These are phyloP conservation scores for Globisporangium irregulare DNA, from an alignment of 352 stramenopile species.

Conservation along the genomic window DNA sequence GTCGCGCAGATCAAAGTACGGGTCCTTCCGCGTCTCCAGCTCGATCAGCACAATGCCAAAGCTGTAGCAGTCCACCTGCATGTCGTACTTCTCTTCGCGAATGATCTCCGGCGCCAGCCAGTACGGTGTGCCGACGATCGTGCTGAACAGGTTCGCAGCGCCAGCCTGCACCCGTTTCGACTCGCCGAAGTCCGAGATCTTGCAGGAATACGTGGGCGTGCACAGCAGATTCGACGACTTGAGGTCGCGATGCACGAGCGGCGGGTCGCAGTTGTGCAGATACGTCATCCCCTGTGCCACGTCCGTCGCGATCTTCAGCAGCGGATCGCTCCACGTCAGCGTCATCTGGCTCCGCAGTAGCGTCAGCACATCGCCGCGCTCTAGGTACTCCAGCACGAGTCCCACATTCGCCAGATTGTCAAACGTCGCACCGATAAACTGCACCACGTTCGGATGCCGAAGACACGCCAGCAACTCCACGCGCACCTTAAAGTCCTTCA, in stretches of 20 bases:
- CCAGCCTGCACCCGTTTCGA: slow-evolving; percentile 46
- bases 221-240: slow-evolving; percentile 81
- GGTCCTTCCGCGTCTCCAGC: slow-evolving; percentile 70
- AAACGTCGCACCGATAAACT: slow-evolving; percentile 85
- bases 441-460: slow-evolving; percentile 82
- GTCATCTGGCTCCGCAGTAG: slow-evolving; percentile 58
- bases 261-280: slow-evolving; percentile 76
- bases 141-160: slow-evolving; percentile 52
- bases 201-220: slow-evolving; percentile 72
- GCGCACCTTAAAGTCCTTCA: slow-evolving; percentile 72
- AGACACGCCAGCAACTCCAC: slow-evolving; percentile 79
- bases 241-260: slow-evolving; percentile 78
- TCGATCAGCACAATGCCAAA: slow-evolving; percentile 87
- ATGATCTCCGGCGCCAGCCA: slow-evolving; percentile 86
- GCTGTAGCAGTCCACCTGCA: slow-evolving; percentile 85
- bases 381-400: slow-evolving; percentile 77
- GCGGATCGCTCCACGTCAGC: slow-evolving; percentile 73
- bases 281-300: slow-evolving; percentile 80
- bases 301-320: slow-evolving; percentile 81
- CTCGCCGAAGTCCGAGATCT: slow-evolving; percentile 82
- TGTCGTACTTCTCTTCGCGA: slow-evolving; percentile 76
- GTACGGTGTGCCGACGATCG: slow-evolving; percentile 81
- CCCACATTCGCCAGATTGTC: slow-evolving; percentile 78
- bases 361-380: slow-evolving; percentile 63
- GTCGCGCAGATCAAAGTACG: slow-evolving; percentile 62